These are phyloP conservation scores for Nothomitra cinnamomea DNA, from an alignment of 2,329 filamentous ascomycete genomes.

Conservation along the genomic window DNA sequence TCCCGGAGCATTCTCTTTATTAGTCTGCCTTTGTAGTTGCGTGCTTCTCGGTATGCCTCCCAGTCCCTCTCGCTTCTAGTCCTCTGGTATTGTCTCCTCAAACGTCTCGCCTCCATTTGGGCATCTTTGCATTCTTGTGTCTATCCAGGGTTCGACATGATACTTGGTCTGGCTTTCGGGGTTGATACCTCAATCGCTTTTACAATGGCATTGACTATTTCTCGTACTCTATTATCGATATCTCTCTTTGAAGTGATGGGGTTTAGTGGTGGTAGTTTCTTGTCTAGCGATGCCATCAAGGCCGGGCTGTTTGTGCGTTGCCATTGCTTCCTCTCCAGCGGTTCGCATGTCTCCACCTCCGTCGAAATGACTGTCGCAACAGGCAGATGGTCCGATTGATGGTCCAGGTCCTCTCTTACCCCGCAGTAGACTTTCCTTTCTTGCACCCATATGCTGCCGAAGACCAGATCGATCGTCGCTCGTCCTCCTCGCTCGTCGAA, in stretches of 20 bases:
- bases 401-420: not conserved
- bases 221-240: not conserved
- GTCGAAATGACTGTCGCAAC: not conserved
- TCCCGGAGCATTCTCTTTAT: constrained; percentile 11
- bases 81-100: not conserved
- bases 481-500: not conserved
- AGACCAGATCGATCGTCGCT: not conserved
- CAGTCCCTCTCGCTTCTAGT: constrained; percentile 10
- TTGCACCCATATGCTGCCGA: not conserved
- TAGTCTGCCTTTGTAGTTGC: constrained; percentile 13
- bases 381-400: not conserved
- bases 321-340: not conserved
- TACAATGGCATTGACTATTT: not conserved
- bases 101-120: not conserved
- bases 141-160: not conserved
- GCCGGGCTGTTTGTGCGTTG: not conserved
- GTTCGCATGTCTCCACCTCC: not conserved
- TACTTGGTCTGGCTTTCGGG: not conserved
- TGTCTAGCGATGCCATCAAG: not conserved
- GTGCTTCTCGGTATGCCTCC: constrained; percentile 9
- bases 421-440: not conserved
- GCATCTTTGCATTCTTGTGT: not conserved
- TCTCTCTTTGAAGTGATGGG: not conserved
- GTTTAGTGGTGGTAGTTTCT: not conserved
- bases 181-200: not conserved